Percentiles rank a stretch among this genome's conserved stretches.
phyloP scores from a whole-genome alignment of 140 eudicot species.

The Senecio squalidus region DNA sequence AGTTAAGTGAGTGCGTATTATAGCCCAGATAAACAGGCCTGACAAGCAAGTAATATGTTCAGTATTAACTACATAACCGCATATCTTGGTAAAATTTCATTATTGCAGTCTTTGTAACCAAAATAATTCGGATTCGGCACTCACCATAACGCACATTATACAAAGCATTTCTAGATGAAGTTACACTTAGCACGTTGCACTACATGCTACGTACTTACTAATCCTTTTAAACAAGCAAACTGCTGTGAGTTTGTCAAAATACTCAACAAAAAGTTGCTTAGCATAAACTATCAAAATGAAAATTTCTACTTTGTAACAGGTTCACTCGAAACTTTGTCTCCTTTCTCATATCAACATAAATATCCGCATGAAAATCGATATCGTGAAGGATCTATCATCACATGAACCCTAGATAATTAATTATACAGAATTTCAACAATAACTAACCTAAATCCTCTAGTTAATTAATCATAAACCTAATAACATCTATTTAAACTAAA shows the following conservation, averaged over 20 bases:
- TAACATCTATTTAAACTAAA: neutral
- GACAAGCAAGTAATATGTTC: neutral
- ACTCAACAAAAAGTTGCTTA: neutral
- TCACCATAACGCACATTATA: neutral
- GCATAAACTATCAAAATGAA: neutral
- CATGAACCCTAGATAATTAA: neutral
- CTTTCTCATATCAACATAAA: too few species aligned
- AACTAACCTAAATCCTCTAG: conserved; percentile 17
- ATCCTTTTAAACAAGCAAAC: neutral
- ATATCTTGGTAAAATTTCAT: neutral
- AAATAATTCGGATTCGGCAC: neutral
- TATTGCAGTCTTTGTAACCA: neutral
- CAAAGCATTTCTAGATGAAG: neutral
- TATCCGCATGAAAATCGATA: neutral
- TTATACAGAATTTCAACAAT: too few species aligned
- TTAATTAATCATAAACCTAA: conserved; percentile 12
- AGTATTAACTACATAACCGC: neutral
- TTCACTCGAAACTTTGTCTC: too few species aligned
- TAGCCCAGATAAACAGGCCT: neutral
- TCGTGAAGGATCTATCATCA: neutral
- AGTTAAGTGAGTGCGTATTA: neutral
- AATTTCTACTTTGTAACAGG: too few species aligned
- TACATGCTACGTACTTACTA: neutral
- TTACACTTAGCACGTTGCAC: neutral
- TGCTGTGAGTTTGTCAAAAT: neutral